Evolutionary conservation across 176 grass and related monocot species (phyloP), one percentile per base, ranked within the genome.

Genomic region (Eleusine indica): DNA sequence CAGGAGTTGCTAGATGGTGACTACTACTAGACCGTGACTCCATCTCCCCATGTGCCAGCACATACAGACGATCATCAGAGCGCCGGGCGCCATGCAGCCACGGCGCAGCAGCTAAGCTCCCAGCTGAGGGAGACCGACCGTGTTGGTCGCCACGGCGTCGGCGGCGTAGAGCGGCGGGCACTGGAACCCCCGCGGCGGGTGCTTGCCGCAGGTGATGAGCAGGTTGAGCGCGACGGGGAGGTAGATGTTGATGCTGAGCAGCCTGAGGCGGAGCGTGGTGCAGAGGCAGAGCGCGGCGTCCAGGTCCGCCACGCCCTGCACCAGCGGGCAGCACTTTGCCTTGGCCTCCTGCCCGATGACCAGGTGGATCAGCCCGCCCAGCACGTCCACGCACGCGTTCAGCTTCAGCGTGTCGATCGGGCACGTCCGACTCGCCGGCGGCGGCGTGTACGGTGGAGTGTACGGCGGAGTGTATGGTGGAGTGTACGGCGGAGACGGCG

Each of bases 201-300:
- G 84, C 86, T 96, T 96, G 25, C 86, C 91, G 77, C 91, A 96
- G 42, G 80, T 84, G 76, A 96, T 80, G 76, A 96, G 91, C 73
- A 96, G 85, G 49, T 89, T 82, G 76, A 96, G 87, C 66, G 91
- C 91, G 58, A 96, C 43, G 42, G 91, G 94, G 71, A 96, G 88
- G 79, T 87, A 80, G 85, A 96, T 73, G 83, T 78, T 82, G 84
- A 96, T 87, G 83, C 76, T 89, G 79, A 96, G 94, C 14, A 91
- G 69, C 56, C 82, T 85, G 6, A 63, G 48, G n/a, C 86, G 89
- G 56, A 96, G 76, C 48, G 90, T 89, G 53, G 91, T 96, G 88
- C 94, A 96, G 18, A 96, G 91, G 83, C 94, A 96, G 9, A 96
- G 81, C 87, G 94, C 94, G 15, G 94, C 91, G 85, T 96, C 94